Evolutionary conservation across 2,329 filamentous ascomycete genomes (phyloP), one percentile per base, ranked within the genome.

Genomic region (Sclerotinia borealis): DNA sequence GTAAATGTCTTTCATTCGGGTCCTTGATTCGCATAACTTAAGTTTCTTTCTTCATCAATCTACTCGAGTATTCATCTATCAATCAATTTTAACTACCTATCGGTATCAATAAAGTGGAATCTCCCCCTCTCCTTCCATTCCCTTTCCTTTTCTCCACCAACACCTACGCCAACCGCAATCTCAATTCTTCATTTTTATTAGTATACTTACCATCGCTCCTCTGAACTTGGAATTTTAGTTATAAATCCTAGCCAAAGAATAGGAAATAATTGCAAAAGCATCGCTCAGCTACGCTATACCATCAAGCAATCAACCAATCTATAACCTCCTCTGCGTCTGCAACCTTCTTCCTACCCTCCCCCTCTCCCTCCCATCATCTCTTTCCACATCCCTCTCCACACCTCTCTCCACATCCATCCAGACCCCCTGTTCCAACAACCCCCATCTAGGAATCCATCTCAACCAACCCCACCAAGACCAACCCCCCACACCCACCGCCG

Each of bases 401-500:
- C 3, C n/a, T 10, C 39, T 34, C 29, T 45, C 39, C 4, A 45
- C 39, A 36, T 36, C n/a, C 29, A 19, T 34, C 17, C 34, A 58
- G 11, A 36, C 15, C 19, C 39, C 54, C 15, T 58, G 54, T 13
- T 47, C 54, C n/a, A 58, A n/a, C n/a, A 36, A 3, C 8, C 54
- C 54, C 58, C 58, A 60, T 19, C 34, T 52, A 29, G 58, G 58
- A 51, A 52, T 8, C 47, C 47, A 60, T 52, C 58, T 60, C 22
- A 27, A 50, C 58, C 58, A 52, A 60, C 27, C 22, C 55, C 29
- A 48, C 43, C 41, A 59, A 49, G n/a, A 25, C 43, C 45, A 60
- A 17, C 19, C 19, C 27, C 19, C 58, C 47, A 31, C 34, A 15
- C 27, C 25, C n/a, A 11, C 19, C 19, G 31, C 8, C 19, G 34